A percentile compares a stretch with the other conserved stretches of the same genome.
phyloP scores from a whole-genome alignment of 306 rosid species.

The Sesbania bispinosa region DNA sequence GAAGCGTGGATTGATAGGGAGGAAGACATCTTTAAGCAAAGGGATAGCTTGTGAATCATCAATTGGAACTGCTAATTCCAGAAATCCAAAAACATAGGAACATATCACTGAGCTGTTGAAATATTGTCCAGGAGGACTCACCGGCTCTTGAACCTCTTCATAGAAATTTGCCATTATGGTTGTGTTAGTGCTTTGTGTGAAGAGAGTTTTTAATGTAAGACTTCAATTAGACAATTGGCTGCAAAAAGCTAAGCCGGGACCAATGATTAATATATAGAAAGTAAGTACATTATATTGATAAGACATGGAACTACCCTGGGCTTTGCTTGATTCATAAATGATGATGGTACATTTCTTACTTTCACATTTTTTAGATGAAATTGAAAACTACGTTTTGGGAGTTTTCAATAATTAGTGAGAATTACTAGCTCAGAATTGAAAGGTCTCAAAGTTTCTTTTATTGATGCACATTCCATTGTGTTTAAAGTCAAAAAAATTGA shows the following conservation, averaged over 20 bases:
- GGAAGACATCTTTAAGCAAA: conserved; percentile 34
- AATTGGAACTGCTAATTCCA: conserved; percentile 41
- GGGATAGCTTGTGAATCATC: conserved; percentile 16
- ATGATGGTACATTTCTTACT: too few relatives aligned
- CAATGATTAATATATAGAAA: neutral
- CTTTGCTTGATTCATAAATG: too few relatives aligned
- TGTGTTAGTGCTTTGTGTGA: neutral
- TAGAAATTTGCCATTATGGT: neutral
- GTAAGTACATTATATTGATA: neutral
- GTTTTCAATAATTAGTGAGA: too few relatives aligned
- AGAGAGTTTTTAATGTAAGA: neutral
- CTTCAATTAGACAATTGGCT: neutral
- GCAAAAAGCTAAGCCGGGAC: neutral
- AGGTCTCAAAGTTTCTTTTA: too few relatives aligned
- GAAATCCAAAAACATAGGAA: conserved; percentile 38
- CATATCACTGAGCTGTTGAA: conserved; percentile 40
- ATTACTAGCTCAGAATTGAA: too few relatives aligned
- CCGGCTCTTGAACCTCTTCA: conserved; percentile 42
- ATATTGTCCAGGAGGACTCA: conserved; percentile 56
- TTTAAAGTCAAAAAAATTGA: too few relatives aligned
- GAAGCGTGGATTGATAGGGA: conserved; percentile 58
- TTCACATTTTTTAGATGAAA: too few relatives aligned
- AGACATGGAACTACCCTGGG: too few relatives aligned
- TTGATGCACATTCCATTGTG: too few relatives aligned
- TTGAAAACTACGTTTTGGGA: too few relatives aligned